Evolutionary conservation across 2,329 filamentous ascomycete species (phyloP).

Genomic region (Arthrobotrys sinensis): DNA sequence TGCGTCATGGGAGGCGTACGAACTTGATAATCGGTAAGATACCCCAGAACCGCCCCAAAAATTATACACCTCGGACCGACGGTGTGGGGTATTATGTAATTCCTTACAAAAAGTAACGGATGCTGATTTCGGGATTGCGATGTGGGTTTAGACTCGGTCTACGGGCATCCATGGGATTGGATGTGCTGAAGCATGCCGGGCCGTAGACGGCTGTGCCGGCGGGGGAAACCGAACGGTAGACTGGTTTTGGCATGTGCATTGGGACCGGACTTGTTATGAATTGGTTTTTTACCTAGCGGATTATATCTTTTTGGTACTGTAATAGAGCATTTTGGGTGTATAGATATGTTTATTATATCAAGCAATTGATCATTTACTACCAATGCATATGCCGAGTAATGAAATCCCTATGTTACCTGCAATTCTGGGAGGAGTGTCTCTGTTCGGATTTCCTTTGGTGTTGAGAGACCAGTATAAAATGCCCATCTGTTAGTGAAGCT

Average conservation of each 20-base stretch:
- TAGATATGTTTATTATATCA: slow-evolving; percentile 1
- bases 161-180: slow-evolving; percentile 78
- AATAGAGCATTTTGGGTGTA: slow-evolving; percentile 8
- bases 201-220: slow-evolving; percentile 35
- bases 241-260: slow-evolving; percentile 11
- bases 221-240: slow-evolving; percentile 14
- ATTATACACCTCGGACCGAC: slow-evolving; percentile 27
- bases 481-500: neutral
- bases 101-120: neutral
- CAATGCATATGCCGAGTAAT: neutral
- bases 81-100: slow-evolving; percentile 30
- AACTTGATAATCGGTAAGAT: slow-evolving; percentile 74
- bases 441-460: no score
- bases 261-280: neutral
- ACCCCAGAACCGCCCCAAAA: neutral
- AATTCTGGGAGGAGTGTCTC: no score
- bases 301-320: neutral
- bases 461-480: neutral
- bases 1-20: slow-evolving; percentile 79
- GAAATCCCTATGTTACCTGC: no score
- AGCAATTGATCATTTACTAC: slow-evolving; percentile 11
- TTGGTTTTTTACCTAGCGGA: neutral
- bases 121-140: slow-evolving; percentile 28
- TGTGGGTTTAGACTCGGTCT: slow-evolving; percentile 75
- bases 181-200: slow-evolving; percentile 71